These are phyloP conservation scores for Phytophthora tubulina DNA, from an alignment of 352 stramenopile genomes.

Conservation along the genomic window DNA sequence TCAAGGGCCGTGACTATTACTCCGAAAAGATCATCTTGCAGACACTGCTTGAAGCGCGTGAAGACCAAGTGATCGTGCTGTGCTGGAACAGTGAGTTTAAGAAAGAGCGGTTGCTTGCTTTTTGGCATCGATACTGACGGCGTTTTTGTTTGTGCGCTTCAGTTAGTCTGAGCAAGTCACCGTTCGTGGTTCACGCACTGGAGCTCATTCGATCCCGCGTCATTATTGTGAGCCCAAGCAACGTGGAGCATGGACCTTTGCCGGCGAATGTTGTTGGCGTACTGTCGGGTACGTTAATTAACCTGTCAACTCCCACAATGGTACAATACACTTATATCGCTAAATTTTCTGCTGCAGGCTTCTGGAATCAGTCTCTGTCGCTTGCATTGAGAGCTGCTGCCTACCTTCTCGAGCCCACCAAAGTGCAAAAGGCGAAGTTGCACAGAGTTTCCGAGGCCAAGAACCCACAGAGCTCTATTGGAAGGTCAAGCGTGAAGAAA, in stretches of 20 bases:
- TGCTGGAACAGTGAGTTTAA: constrained; percentile 43
- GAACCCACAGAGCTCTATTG: not conserved
- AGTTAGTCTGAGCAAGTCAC: constrained; percentile 40
- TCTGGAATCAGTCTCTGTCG: constrained; percentile 41
- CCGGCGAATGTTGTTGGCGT: constrained; percentile 44
- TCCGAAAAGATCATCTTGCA: constrained; percentile 33
- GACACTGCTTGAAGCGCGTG: constrained; percentile 23
- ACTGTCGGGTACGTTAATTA: constrained; percentile 26
- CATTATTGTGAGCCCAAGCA: constrained; percentile 41
- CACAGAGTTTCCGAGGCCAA: not conserved
- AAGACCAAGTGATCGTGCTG: constrained; percentile 47
- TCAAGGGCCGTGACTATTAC: constrained; percentile 21
- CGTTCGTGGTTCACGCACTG: constrained; percentile 37
- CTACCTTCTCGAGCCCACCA: not conserved
- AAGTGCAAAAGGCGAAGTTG: not conserved
- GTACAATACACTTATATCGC: not conserved
- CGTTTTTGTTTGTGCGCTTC: constrained; percentile 1
- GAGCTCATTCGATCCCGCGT: constrained; percentile 33
- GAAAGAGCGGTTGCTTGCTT: not conserved
- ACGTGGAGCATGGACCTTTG: constrained; percentile 42
- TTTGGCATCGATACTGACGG: not conserved
- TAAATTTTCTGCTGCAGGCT: constrained; percentile 17
- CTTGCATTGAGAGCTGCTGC: constrained; percentile 28
- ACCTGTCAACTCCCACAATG: not conserved
- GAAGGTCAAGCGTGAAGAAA: not conserved